Evolutionary conservation across 139 green algal genomes (phyloP).

Genomic region (Tetradesmus obliquus): DNA sequence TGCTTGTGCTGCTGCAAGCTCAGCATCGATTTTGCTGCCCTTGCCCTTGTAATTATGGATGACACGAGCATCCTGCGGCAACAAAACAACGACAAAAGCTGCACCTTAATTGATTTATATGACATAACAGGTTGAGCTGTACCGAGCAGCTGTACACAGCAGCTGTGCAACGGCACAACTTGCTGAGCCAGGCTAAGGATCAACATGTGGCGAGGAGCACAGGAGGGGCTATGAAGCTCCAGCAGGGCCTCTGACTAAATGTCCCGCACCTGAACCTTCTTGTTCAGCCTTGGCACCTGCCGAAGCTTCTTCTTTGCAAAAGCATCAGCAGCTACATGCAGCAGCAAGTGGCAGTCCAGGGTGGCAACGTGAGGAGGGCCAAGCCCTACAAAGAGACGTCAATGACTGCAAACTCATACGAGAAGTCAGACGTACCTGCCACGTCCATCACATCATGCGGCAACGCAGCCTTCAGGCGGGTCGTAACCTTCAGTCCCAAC

Average conservation of each 20-base stretch:
- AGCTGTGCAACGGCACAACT: neutral
- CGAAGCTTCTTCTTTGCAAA: conserved; percentile 11
- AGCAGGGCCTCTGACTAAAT: neutral
- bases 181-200: neutral
- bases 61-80: neutral
- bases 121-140: too few relatives aligned
- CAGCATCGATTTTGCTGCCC: neutral
- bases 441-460: neutral
- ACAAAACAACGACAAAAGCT: too few relatives aligned
- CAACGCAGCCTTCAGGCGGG: neutral
- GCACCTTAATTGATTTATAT: too few relatives aligned
- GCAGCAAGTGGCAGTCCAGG: neutral
- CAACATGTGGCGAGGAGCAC: too few relatives aligned
- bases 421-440: neutral
- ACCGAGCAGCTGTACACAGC: neutral
- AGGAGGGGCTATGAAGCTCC: too few relatives aligned
- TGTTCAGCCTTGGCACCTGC: conserved; percentile 8
- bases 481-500: neutral
- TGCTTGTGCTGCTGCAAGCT: conserved; percentile 26
- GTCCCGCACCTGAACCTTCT: conserved; percentile 30
- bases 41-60: neutral
- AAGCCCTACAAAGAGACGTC: too few relatives aligned
- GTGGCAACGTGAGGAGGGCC: too few relatives aligned
- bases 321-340: neutral
- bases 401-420: too few relatives aligned